A percentile compares a stretch with the other conserved stretches of the same genome.
Conservation (phyloP, 2,329 filamentous ascomycete genomes). For the Calonectria montana region DNA sequence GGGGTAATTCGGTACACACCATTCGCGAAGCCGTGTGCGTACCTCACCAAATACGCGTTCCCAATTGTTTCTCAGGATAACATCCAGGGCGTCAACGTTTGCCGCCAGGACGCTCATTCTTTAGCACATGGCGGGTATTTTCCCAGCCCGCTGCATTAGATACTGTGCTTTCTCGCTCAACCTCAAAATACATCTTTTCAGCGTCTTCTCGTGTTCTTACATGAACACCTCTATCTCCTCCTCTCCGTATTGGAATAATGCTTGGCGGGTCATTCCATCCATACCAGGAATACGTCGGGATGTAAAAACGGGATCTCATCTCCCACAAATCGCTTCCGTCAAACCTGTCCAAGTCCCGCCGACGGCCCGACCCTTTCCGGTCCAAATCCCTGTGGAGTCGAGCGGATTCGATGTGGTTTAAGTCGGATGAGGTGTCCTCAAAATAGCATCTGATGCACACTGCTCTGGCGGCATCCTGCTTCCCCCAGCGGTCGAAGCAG, state of each 20-base stretch:
- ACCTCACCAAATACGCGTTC: background rate
- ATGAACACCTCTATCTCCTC: conserved; percentile 1
- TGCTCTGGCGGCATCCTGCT: background rate
- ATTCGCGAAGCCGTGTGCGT: background rate
- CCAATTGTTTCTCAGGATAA: background rate
- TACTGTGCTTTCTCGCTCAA: background rate
- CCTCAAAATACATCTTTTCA: background rate
- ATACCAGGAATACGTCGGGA: conserved; percentile 1
- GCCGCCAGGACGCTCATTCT: background rate
- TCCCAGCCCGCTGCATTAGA: background rate
- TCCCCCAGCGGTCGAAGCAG: conserved; percentile 10
- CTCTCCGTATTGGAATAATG: background rate
- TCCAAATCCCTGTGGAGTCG: conserved; percentile 5
- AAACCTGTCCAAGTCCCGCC: background rate
- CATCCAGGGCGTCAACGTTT: background rate
- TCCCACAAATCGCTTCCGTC: background rate
- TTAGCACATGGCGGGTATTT: background rate
- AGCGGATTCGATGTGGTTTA: background rate
- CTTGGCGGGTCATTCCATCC: conserved; percentile 4
- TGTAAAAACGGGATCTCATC: background rate
- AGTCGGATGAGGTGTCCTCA: background rate
- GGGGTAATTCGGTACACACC: background rate
- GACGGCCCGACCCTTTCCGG: background rate
- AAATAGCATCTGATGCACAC: conserved; percentile 13
- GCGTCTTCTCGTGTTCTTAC: conserved; percentile 2